Percentiles rank a stretch among this genome's conserved stretches.
phyloP scores from a whole-genome alignment of 441 rosid genomes.

The Raphanus hybrid region DNA sequence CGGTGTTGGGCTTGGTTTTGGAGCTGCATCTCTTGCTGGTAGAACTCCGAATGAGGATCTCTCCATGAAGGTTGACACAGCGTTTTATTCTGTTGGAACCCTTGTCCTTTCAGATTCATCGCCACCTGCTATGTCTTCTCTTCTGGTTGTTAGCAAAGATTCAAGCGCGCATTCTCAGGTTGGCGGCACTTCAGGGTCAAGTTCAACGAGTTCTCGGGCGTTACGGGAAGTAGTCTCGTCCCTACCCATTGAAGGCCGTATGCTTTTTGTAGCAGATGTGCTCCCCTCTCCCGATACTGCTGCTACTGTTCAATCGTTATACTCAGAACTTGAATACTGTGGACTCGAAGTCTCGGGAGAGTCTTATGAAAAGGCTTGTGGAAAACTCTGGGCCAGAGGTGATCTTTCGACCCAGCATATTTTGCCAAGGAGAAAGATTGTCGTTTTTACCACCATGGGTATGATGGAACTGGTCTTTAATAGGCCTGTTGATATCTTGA shows the following conservation, averaged over 20 bases:
- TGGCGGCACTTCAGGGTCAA: conserved; percentile 63
- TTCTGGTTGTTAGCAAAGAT: conserved; percentile 83
- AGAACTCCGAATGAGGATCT: conserved; percentile 87
- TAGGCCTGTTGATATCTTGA: conserved; percentile 94
- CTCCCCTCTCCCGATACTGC: conserved; percentile 84
- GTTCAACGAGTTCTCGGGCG: conserved; percentile 79
- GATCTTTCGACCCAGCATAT: conserved; percentile 93
- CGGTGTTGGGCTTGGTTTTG: conserved; percentile 87
- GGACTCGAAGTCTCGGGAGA: conserved; percentile 72
- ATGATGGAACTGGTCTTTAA: conserved; percentile 94
- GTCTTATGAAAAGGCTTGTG: conserved; percentile 81
- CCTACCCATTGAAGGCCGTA: conserved; percentile 93
- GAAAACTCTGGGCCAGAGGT: conserved; percentile 95
- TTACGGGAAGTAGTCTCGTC: conserved; percentile 84
- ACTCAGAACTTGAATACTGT: conserved; percentile 84
- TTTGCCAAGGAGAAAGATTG: conserved; percentile 84
- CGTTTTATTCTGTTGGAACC: conserved; percentile 84
- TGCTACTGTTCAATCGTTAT: conserved; percentile 73
- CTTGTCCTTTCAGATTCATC: conserved; percentile 95
- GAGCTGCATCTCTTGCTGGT: conserved; percentile 73
- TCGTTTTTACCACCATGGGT: conserved; percentile 95
- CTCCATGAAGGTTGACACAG: conserved; percentile 83
- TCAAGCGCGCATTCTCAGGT: conserved; percentile 73
- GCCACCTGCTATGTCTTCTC: conserved; percentile 86
- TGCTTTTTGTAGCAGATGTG: conserved; percentile 97